Percentiles rank a stretch among this genome's conserved stretches.
These are phyloP conservation scores for Heracleum sosnowskyi DNA, from an alignment of 129 eudicot genomes.

Conservation along the genomic window DNA sequence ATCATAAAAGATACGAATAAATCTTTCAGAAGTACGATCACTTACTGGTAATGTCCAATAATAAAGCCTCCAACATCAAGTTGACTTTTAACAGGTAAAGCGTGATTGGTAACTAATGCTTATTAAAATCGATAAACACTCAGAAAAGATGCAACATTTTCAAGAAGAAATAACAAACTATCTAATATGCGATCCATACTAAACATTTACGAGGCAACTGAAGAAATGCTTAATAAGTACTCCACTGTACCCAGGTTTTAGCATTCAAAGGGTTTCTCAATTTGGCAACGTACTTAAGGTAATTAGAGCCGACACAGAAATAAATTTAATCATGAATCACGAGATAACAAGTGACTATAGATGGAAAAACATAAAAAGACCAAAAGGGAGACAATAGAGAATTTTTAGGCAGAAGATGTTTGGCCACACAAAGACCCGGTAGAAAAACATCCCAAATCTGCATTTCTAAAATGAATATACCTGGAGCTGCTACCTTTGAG, in stretches of 20 bases:
- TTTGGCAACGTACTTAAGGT: not conserved
- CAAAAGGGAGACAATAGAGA: not conserved
- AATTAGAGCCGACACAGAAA: not conserved
- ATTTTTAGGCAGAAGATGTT: not conserved
- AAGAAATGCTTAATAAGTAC: not conserved
- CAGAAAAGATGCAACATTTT: not conserved
- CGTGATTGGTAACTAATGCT: not conserved
- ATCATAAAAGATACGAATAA: not conserved
- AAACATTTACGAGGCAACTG: not conserved
- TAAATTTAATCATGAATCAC: not conserved
- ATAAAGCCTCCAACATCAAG: not conserved
- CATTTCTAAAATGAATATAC: not conserved
- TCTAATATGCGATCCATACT: not conserved
- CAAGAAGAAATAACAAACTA: not conserved
- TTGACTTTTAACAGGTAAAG: not conserved
- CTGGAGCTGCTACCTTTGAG: constrained; percentile 13
- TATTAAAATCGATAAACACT: not conserved
- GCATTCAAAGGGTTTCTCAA: not conserved
- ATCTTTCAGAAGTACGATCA: not conserved
- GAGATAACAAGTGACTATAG: not conserved
- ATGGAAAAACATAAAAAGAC: not conserved
- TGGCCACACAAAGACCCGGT: not conserved
- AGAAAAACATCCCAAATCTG: not conserved
- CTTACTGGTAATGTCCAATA: not conserved
- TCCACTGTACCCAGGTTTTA: not conserved